Evolutionary conservation across 805 yeast genomes (phyloP).

Genomic region (Clavispora vitiphila): DNA sequence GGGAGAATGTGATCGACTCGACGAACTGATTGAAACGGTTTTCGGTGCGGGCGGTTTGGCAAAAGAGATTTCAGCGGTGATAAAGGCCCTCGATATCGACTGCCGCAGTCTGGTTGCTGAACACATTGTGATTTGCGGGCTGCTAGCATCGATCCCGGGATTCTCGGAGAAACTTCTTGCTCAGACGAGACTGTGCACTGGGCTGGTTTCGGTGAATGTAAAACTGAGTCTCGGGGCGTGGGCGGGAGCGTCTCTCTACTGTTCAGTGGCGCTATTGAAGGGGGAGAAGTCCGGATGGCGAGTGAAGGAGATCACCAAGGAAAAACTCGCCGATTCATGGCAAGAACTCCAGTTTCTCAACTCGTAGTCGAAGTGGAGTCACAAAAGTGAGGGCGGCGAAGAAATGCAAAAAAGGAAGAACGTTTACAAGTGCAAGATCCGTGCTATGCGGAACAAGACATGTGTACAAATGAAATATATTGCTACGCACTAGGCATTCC

Average conservation of each 20-base stretch:
- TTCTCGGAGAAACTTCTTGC: slow-evolving; percentile 6
- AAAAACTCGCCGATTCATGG: background rate
- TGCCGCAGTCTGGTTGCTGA: slow-evolving; percentile 6
- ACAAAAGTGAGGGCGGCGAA: too few species aligned
- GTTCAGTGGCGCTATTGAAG: slow-evolving; percentile 13
- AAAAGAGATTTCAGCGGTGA: background rate
- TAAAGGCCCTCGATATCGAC: slow-evolving; percentile 4
- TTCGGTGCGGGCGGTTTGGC: background rate
- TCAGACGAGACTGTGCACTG: slow-evolving; percentile 4
- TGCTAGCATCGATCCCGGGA: slow-evolving; percentile 2
- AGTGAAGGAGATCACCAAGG: slow-evolving; percentile 9
- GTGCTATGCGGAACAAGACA: too few species aligned
- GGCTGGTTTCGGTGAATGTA: slow-evolving; percentile 3
- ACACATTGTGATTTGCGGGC: slow-evolving; percentile 11
- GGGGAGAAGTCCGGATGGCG: slow-evolving; percentile 9
- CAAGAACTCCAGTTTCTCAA: slow-evolving; percentile 1
- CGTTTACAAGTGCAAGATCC: too few species aligned
- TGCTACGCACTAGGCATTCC: too few species aligned
- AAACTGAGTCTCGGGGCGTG: slow-evolving; percentile 13
- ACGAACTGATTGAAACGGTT: background rate
- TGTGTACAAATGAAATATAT: too few species aligned
- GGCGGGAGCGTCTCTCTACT: slow-evolving; percentile 16
- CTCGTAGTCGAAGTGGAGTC: too few species aligned
- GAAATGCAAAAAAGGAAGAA: too few species aligned
- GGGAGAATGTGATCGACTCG: too few species aligned